Percentiles rank a stretch among this genome's conserved stretches.
phyloP scores from a whole-genome alignment of 148 eudicot genomes.

The Camellia sinensis region DNA sequence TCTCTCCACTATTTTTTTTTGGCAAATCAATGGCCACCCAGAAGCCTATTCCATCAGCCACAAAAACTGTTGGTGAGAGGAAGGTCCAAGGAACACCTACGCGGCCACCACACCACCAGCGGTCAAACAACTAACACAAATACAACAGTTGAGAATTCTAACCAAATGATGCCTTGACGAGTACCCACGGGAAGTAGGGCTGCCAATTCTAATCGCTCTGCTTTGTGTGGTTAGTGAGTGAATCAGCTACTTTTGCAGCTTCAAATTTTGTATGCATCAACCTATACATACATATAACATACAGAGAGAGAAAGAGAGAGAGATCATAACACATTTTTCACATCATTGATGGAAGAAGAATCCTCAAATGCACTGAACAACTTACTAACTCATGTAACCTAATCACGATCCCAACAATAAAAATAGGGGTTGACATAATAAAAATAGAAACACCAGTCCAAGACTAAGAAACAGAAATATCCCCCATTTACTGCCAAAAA shows the following conservation, averaged over 20 bases:
- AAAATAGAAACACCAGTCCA: neutral
- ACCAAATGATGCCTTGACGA: too few species aligned
- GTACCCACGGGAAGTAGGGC: neutral
- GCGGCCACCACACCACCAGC: too few species aligned
- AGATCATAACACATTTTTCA: neutral
- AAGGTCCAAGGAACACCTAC: too few species aligned
- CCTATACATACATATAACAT: too few species aligned
- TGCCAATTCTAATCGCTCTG: neutral
- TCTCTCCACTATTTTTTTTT: too few species aligned
- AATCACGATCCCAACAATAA: neutral
- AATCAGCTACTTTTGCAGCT: too few species aligned
- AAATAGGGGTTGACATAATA: neutral
- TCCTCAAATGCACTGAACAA: constrained; percentile 11
- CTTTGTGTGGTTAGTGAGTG: neutral
- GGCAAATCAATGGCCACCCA: too few species aligned
- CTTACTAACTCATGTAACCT: constrained; percentile 7
- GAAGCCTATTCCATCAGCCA: too few species aligned
- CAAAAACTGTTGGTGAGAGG: too few species aligned
- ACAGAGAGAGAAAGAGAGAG: neutral
- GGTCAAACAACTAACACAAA: too few species aligned
- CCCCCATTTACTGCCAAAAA: constrained; percentile 14
- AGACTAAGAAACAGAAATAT: neutral
- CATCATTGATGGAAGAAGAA: constrained; percentile 15
- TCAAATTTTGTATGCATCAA: too few species aligned
- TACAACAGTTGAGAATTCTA: too few species aligned